These are phyloP conservation scores for Leucocoprinus sp. DNA, from an alignment of 768 basidiomycete species.

Conservation along the genomic window DNA sequence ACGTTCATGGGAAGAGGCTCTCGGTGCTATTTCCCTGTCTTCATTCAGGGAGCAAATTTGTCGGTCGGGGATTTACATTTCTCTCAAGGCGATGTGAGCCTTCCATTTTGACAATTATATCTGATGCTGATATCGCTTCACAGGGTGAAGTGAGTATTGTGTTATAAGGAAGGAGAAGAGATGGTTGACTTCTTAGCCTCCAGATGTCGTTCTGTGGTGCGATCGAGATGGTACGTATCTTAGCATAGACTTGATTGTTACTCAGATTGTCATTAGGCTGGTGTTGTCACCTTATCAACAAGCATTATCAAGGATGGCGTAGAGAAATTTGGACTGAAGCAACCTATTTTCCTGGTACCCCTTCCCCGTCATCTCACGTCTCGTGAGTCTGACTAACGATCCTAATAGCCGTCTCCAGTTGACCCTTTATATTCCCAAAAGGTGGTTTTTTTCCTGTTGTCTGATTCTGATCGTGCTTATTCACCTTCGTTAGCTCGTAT, in stretches of 20 bases:
- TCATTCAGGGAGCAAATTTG: slow-evolving; percentile 65
- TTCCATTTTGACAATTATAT: neutral
- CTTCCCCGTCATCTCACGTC: too few species aligned
- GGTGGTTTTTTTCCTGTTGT: slow-evolving; percentile 19
- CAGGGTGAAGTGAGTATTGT: slow-evolving; percentile 62
- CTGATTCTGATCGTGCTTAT: neutral
- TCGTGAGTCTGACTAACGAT: neutral
- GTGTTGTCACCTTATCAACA: slow-evolving; percentile 62
- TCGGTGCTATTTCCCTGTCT: slow-evolving; percentile 71
- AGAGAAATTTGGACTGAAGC: slow-evolving; percentile 64
- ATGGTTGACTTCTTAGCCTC: too few species aligned
- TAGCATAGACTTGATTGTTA: neutral
- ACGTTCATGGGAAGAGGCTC: slow-evolving; percentile 39
- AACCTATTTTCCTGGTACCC: slow-evolving; percentile 65
- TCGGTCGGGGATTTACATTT: slow-evolving; percentile 77
- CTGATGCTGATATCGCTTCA: slow-evolving; percentile 11
- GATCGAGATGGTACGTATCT: slow-evolving; percentile 54
- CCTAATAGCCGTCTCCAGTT: slow-evolving; percentile 59
- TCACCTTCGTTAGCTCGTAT: slow-evolving; percentile 40
- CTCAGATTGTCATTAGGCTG: slow-evolving; percentile 33
- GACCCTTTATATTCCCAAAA: slow-evolving; percentile 72
- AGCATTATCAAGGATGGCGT: slow-evolving; percentile 70
- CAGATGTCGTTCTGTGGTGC: slow-evolving; percentile 71
- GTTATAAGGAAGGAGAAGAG: too few species aligned
- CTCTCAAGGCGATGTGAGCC: slow-evolving; percentile 61